These are phyloP conservation scores for Chloromonas sp. DNA, from an alignment of 163 green algal species.

Conservation along the genomic window DNA sequence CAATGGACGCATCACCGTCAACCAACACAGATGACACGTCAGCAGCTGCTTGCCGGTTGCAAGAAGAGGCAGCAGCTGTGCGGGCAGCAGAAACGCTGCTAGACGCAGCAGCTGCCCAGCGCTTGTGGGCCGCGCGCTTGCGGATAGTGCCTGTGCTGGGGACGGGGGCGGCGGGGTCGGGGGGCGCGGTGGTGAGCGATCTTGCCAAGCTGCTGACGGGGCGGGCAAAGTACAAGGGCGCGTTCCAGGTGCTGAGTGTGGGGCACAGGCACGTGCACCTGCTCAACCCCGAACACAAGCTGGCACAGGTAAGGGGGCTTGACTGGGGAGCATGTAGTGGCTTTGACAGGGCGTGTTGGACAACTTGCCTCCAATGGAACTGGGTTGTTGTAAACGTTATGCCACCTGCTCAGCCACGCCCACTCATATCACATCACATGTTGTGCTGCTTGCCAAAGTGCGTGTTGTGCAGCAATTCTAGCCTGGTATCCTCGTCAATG, in stretches of 20 bases:
- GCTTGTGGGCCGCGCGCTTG: conserved; percentile 17
- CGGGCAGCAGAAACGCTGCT: conserved; percentile 14
- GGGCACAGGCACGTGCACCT: conserved; percentile 53
- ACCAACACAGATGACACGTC: background rate
- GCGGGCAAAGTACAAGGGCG: conserved; percentile 10
- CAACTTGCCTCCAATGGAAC: too few relatives aligned
- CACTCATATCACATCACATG: too few relatives aligned
- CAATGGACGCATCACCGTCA: too few relatives aligned
- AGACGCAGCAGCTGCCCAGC: conserved; percentile 8
- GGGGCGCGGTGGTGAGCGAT: conserved; percentile 15
- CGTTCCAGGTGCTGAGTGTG: conserved; percentile 41
- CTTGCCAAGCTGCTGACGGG: conserved; percentile 38
- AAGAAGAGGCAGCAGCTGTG: conserved; percentile 16
- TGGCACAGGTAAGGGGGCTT: conserved; percentile 11
- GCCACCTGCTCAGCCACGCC: too few relatives aligned
- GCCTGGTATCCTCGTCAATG: background rate
- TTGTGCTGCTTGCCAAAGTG: too few relatives aligned
- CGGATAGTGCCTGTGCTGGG: conserved; percentile 27
- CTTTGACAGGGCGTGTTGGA: background rate
- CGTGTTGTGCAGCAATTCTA: background rate
- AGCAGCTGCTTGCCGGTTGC: background rate
- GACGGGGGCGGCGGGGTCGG: too few relatives aligned
- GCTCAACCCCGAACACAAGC: conserved; percentile 18
- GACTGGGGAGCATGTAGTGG: background rate
- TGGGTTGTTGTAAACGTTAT: too few relatives aligned